Base-by-base conservation (phyloP, 495 filamentous ascomycete species). In the Penicillium mononematosum region DNA sequence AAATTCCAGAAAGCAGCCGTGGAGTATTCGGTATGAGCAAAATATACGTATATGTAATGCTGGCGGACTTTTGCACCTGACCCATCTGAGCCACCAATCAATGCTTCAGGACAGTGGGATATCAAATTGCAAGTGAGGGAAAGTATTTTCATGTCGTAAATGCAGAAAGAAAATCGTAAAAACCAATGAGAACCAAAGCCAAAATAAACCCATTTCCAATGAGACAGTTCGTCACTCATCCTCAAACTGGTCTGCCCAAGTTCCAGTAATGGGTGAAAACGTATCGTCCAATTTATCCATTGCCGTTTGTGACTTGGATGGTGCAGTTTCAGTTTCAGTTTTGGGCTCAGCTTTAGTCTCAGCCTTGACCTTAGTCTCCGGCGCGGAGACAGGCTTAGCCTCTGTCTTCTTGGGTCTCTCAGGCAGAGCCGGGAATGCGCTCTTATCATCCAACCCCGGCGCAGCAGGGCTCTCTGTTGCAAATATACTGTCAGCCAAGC, bases 391-490 rank as follows among this genome's bases (percentile, higher is more conserved):
- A 7, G 17, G 20, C 1, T 51, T 53, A 3, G 54, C 62, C 24
- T 50, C 60, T 4, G 54, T 45, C 38, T 56, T 45, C 32, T 66
- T 73, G 12, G 60, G 44, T 9, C 63, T 61, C 4, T 59, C 67
- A 1, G 78, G 77, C 0, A 81, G 63, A 32, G 78, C 70, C 12
- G 78, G 78, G 55, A 81, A 81, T 19, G 74, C 72, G 16, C 53
- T 55, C 34, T 77, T 70, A 38, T 72, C 68, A 25, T 65, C 66
- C 20, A 73, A 51, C 2, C 58, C 65, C 12, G 68, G 70, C 8
- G 63, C 56, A 32, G 62, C 34, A 31, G 10, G 59, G 48, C 27
- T 58, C 56, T 16, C 56, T 36, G 24, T 61, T 29, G 50, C 53
- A 29, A 25, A 64, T 4, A 46, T 45, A 27, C 61, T 61, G 3